Base-by-base conservation (phyloP, 2,329 filamentous ascomycete genomes). In the Akanthomyces dipterigenus region DNA sequence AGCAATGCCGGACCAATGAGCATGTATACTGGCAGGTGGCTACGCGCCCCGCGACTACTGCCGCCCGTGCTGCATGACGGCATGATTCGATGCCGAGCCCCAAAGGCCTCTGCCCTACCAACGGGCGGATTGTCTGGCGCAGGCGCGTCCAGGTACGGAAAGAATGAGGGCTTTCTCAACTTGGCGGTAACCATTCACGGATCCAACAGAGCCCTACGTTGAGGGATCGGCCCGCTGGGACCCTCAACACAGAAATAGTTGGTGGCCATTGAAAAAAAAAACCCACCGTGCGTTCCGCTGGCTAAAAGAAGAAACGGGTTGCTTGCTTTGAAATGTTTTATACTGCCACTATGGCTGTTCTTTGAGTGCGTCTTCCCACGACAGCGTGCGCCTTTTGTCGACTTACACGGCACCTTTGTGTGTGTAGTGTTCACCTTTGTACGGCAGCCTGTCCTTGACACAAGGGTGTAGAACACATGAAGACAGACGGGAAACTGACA, bases 151-250 rank as follows among this genome's bases (percentile, higher is more conserved):
- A n/a, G n/a, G n/a, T n/a, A n/a, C n/a, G n/a, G n/a, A n/a, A n/a
- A 31, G 20, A 28, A 14, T 20, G 42, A 55, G 24, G 24, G 2
- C 9, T 53, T n/a, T 50, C 28, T 16, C 46, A 28, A 11, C 22
- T 38, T 57, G n/a, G 36, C 4, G 26, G 16, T 3, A 43, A 40
- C 38, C 36, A 60, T 26, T 38, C 40, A 26, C 46, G 58, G 58
- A 50, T 60, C 58, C 49, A 36, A 9, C 31, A 20, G 28, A 16
- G 49, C 40, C 58, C 58, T 50, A 55, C 58, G 50, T 55, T 58
- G 55, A 26, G 14, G 45, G 51, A 20, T 34, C 31, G 36, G 40
- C 57, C 50, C 59, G 26, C 31, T 34, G 46, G 38, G 50, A 11
- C 28, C 28, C 24, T 16, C 22, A 51, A 26, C 40, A 9, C 54